Evolutionary conservation across 306 rosid species (phyloP).

Genomic region (Fragaria iinumae): DNA sequence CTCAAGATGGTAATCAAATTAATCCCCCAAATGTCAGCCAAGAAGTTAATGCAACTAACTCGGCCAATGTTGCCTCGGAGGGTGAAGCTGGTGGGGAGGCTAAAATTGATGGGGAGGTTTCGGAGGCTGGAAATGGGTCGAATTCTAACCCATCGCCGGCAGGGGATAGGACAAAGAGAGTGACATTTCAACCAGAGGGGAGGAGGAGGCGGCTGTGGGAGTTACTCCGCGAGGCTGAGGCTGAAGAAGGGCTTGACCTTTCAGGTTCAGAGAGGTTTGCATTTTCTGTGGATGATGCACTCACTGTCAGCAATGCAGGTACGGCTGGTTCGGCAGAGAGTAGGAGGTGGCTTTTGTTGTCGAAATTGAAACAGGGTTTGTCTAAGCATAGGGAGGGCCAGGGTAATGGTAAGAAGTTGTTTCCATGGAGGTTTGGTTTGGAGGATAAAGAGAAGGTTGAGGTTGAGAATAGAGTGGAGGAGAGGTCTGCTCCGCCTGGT

Average conservation of each 20-base stretch:
- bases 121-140: conserved; percentile 24
- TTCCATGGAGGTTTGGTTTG: conserved; percentile 64
- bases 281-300: conserved; percentile 86
- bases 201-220: conserved; percentile 79
- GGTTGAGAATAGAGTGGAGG: conserved; percentile 50
- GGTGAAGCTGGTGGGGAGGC: background rate
- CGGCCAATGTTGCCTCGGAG: background rate
- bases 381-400: conserved; percentile 77
- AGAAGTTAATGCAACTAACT: conserved; percentile 8
- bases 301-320: conserved; percentile 63
- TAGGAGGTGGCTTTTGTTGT: conserved; percentile 70
- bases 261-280: conserved; percentile 93
- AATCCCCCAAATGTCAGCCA: conserved; percentile 31
- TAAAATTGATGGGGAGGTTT: conserved; percentile 21
- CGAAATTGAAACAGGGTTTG: conserved; percentile 74
- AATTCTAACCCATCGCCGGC: conserved; percentile 8
- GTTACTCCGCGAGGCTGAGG: conserved; percentile 72
- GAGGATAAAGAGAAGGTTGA: conserved; percentile 74
- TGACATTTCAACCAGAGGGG: conserved; percentile 41
- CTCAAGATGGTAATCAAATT: background rate
- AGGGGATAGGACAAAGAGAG: conserved; percentile 29
- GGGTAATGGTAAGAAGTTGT: conserved; percentile 48
- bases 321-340: conserved; percentile 58
- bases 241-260: conserved; percentile 81
- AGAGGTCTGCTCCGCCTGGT: conserved; percentile 42